Evolutionary conservation across 2,329 filamentous ascomycete species (phyloP), one percentile per base, ranked within the genome.

Genomic region (Fusarium marasasianum): DNA sequence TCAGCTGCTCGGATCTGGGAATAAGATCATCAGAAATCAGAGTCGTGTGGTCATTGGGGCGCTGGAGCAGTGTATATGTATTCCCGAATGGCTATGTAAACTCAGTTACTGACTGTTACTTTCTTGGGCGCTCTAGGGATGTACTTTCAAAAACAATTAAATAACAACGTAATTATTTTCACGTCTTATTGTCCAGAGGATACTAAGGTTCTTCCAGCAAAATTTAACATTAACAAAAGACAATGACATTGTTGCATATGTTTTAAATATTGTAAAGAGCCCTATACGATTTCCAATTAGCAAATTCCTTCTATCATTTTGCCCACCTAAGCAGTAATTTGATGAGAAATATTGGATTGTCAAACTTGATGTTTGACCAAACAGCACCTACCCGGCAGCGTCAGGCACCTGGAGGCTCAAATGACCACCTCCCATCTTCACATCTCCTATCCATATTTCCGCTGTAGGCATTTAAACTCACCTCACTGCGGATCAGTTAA

Each of bases 1-100:
- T 0, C 1, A 1, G 0, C 0, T 15, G 0, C 6, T 20, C 1
- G 1, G 0, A 8, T 35, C 2, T 1, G 3, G 0, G 0, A 0
- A 0, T 3, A 35, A 11, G 1, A 20, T 15, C 0, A 1, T 5
- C 0, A 10, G 1, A 1, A 3, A 0, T 0, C 1, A 51, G n/a
- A 17, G 20, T 10, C 3, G 8, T 1, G 2, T 9, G 1, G 12
- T 3, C 5, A 53, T 6, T 26, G 3, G 3, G 5, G 13, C 5
- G 2, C 0, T 1, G 17, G 13, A 20, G 0, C 9, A 37, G 12
- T 37, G n/a, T 26, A 6, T 14, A 3, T 37, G 2, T 6, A 20
- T 53, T 1, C 9, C 4, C 12, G 5, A 1, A 35, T 11, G 3
- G 6, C 0, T 51, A 0, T 14, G 0, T 37, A 37, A 37, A 18